Evolutionary conservation across 768 basidiomycete species (phyloP).

Genomic region (Xerocomellus intermedius): DNA sequence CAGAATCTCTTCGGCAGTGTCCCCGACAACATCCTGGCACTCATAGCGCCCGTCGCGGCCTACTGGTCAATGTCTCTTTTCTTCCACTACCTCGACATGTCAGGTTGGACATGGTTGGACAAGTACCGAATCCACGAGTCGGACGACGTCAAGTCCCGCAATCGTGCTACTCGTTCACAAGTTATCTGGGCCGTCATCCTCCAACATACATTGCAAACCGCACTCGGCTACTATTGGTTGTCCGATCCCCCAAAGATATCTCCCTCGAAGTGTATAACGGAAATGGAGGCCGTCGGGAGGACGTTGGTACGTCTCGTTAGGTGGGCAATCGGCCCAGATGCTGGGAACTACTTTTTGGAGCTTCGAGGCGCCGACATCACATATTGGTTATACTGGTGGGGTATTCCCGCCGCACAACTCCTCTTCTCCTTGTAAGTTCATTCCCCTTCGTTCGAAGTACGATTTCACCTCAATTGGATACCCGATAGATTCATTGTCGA

Average conservation of each 20-base stretch:
- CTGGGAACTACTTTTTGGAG: constrained; percentile 37
- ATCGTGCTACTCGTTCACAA: constrained; percentile 65
- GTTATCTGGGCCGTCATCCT: constrained; percentile 81
- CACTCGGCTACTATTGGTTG: constrained; percentile 68
- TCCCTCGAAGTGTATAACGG: constrained; percentile 38
- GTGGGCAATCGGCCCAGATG: constrained; percentile 41
- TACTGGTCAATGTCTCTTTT: constrained; percentile 84
- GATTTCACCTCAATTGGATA: neutral
- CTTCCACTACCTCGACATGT: constrained; percentile 83
- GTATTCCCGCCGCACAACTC: constrained; percentile 70
- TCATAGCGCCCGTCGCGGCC: constrained; percentile 70
- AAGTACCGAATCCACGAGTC: constrained; percentile 88
- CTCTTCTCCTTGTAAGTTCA: constrained; percentile 78
- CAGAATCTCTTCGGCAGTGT: constrained; percentile 51
- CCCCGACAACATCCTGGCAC: constrained; percentile 68
- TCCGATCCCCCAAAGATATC: constrained; percentile 38
- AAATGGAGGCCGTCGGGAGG: constrained; percentile 42
- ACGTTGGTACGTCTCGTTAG: constrained; percentile 40
- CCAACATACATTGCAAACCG: constrained; percentile 85
- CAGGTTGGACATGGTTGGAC: constrained; percentile 73
- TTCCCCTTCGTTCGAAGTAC: neutral
- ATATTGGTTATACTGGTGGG: constrained; percentile 91
- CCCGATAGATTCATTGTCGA: constrained; percentile 80
- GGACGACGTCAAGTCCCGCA: constrained; percentile 69
- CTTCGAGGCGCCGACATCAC: constrained; percentile 43